Evolutionary conservation across 2,329 filamentous ascomycete species (phyloP).

Genomic region (Zalaria obscura): DNA sequence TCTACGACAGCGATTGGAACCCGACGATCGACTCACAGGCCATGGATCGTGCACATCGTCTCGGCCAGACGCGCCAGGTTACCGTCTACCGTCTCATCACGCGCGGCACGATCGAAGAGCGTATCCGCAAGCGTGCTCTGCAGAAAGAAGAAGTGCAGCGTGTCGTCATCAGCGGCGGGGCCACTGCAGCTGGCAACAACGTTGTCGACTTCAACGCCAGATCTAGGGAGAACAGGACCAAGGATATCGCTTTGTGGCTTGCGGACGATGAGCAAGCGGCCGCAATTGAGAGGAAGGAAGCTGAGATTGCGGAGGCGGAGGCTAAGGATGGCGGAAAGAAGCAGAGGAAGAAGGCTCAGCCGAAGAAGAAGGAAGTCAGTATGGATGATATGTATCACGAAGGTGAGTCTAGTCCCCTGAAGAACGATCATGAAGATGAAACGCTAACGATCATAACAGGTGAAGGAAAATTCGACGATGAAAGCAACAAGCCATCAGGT

Average conservation of each 20-base stretch:
- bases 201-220: conserved; percentile 89
- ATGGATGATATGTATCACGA: conserved; percentile 99
- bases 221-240: conserved; percentile 79
- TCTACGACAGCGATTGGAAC: conserved; percentile 99
- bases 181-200: conserved; percentile 43
- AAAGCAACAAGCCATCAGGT: conserved; percentile 66
- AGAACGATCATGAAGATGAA: conserved; percentile 1
- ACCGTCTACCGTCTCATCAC: conserved; percentile 97
- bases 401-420: conserved; percentile 47
- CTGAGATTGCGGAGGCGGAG: conserved; percentile 61
- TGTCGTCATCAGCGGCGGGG: conserved; percentile 84
- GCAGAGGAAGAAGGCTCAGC: conserved; percentile 33
- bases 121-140: conserved; percentile 88
- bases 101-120: conserved; percentile 90
- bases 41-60: conserved; percentile 96
- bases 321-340: conserved; percentile 32
- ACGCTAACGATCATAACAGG: conserved; percentile 41
- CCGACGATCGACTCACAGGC: conserved; percentile 97
- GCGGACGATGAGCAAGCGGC: conserved; percentile 94
- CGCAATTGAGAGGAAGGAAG: conserved; percentile 83
- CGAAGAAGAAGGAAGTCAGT: conserved; percentile 50
- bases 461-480: conserved; percentile 91
- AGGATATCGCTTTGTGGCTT: conserved; percentile 98
- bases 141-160: conserved; percentile 99
- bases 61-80: conserved; percentile 89